phyloP scores from a whole-genome alignment of 2,329 filamentous ascomycete species.

The Juglanconis oblonga region DNA sequence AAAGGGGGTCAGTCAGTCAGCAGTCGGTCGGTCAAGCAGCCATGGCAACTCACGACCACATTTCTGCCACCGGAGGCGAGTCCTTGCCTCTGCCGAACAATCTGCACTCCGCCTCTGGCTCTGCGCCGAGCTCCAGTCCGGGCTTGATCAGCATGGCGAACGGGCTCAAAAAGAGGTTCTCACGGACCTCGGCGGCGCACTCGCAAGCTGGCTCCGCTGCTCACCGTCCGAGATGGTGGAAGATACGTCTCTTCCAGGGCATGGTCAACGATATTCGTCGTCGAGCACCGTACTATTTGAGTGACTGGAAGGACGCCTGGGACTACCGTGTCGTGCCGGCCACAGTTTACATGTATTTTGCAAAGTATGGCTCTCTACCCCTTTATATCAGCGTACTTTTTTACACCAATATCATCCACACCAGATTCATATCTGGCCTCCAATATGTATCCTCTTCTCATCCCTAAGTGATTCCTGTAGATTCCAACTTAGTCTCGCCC shows the following conservation, averaged over 20 bases:
- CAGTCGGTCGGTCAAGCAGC: background rate
- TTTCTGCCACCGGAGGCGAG: conserved; percentile 26
- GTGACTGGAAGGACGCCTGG: conserved; percentile 85
- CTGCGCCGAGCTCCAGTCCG: conserved; percentile 15
- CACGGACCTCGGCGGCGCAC: background rate
- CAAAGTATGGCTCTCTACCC: conserved; percentile 60
- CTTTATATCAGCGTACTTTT: background rate
- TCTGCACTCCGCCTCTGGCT: conserved; percentile 11
- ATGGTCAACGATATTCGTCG: conserved; percentile 77
- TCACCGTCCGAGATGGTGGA: conserved; percentile 61
- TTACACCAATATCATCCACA: background rate
- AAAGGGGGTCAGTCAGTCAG: no score
- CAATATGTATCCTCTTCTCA: no score
- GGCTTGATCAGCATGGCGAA: conserved; percentile 19
- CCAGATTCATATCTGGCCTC: background rate
- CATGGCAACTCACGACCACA: background rate
- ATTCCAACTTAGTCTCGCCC: background rate
- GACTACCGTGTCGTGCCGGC: conserved; percentile 86
- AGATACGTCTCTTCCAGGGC: conserved; percentile 69
- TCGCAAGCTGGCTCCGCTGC: conserved; percentile 1
- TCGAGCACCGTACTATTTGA: conserved; percentile 72
- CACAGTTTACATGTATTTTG: conserved; percentile 93
- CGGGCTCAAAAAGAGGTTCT: conserved; percentile 18
- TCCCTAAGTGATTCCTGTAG: no score
- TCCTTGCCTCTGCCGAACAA: conserved; percentile 9